Conservation (phyloP, 1,284 basidiomycete genomes). For the Cutaneotrichosporon daszewskae region DNA sequence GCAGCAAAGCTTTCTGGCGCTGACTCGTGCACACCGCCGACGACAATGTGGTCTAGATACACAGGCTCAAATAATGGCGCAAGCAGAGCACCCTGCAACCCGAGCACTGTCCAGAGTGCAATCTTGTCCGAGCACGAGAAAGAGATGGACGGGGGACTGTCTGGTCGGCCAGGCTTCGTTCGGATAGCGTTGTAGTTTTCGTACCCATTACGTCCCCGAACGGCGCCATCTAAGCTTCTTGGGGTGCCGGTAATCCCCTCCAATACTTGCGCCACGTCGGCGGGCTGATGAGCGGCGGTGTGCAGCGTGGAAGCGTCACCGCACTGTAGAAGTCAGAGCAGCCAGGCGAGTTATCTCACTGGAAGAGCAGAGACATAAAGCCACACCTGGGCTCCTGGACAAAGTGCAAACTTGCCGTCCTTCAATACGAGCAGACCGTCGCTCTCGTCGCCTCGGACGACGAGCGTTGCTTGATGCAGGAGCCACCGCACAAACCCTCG, state of each 20-base stretch:
- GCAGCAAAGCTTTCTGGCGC: constrained; percentile 58
- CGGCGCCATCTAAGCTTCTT: constrained; percentile 38
- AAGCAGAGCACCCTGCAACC: constrained; percentile 74
- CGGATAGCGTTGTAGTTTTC: constrained; percentile 65
- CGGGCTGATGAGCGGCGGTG: constrained; percentile 65
- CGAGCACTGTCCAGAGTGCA: constrained; percentile 70
- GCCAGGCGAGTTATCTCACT: constrained; percentile 56
- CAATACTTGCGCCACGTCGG: constrained; percentile 57
- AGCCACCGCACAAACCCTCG: constrained; percentile 77
- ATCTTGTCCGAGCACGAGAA: constrained; percentile 93
- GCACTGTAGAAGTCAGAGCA: constrained; percentile 51
- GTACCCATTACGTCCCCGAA: constrained; percentile 74
- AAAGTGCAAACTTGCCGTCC: constrained; percentile 52
- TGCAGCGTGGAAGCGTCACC: constrained; percentile 82
- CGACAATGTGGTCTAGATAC: constrained; percentile 60
- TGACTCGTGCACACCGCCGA: constrained; percentile 59
- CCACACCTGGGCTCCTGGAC: constrained; percentile 53
- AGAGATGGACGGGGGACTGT: constrained; percentile 68
- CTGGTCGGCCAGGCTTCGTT: constrained; percentile 81
- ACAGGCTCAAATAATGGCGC: constrained; percentile 58
- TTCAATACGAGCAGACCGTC: constrained; percentile 11
- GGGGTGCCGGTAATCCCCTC: constrained; percentile 13
- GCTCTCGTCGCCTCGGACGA: constrained; percentile 30
- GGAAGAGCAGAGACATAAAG: constrained; percentile 88
- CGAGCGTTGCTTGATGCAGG: constrained; percentile 57